Percentiles rank a stretch among this genome's conserved stretches.
Evolutionary conservation across 1,139 yeast genomes (phyloP).

Genomic region (Suhomyces wounanorum): DNA sequence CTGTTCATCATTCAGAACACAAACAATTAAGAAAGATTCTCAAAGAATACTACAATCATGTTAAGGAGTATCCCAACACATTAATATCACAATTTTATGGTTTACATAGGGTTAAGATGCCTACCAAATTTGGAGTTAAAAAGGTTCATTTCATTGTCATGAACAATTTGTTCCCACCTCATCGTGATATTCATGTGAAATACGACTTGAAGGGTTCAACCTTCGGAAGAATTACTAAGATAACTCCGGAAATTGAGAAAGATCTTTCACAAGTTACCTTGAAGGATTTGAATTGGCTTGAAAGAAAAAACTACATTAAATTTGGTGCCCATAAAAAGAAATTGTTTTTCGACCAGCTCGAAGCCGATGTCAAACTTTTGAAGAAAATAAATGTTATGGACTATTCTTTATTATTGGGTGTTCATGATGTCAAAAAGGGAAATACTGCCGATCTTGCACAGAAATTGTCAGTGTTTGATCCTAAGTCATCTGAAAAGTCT

Average conservation of each 20-base stretch:
- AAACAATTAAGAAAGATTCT: conserved; percentile 74
- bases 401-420: conserved; percentile 84
- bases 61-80: conserved; percentile 83
- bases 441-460: conserved; percentile 35
- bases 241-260: conserved; percentile 24
- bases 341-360: conserved; percentile 67
- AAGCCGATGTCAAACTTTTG: conserved; percentile 71
- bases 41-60: conserved; percentile 78
- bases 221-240: conserved; percentile 69
- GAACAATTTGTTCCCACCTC: conserved; percentile 97
- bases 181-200: conserved; percentile 80
- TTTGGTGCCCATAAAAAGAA: conserved; percentile 72
- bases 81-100: conserved; percentile 94
- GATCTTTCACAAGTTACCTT: conserved; percentile 48
- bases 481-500: conserved; percentile 41
- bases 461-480: conserved; percentile 51
- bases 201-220: conserved; percentile 95
- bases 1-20: conserved; percentile 93
- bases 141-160: conserved; percentile 93
- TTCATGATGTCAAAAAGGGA: conserved; percentile 72
- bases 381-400: conserved; percentile 88
- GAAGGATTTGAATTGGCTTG: conserved; percentile 89
- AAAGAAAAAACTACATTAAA: conserved; percentile 58
- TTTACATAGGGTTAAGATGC: conserved; percentile 89
- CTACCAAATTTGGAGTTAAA: conserved; percentile 49